Evolutionary conservation across 345 rosid genomes (phyloP).

Genomic region (Diplotaxis tenuifolia): DNA sequence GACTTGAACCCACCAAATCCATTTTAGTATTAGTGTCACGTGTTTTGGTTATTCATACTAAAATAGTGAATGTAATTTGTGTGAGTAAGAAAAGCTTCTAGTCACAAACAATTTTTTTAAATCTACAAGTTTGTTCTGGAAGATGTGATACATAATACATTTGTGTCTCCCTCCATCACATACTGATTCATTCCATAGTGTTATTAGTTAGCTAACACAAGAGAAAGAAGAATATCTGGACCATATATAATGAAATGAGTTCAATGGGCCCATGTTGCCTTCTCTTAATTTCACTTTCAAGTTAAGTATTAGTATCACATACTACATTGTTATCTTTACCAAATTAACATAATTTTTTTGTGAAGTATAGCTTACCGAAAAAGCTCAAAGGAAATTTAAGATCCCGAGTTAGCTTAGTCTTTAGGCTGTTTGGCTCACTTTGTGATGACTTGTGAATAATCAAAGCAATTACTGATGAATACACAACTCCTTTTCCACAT

Average conservation of each 20-base stretch:
- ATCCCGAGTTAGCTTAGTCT: not conserved
- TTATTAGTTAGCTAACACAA: not conserved
- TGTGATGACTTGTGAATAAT: too few relatives aligned
- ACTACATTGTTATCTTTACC: not conserved
- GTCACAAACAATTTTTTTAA: not conserved
- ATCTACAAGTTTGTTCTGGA: not conserved
- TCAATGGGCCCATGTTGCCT: not conserved
- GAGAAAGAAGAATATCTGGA: not conserved
- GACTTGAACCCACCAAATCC: not conserved
- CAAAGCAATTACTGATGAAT: not conserved
- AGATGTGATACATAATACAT: not conserved
- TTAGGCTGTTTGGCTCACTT: too few relatives aligned
- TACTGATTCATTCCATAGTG: not conserved
- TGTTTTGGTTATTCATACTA: not conserved
- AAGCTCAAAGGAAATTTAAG: not conserved
- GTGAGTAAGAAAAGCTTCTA: not conserved
- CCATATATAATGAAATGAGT: not conserved
- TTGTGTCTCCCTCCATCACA: not conserved
- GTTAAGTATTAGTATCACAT: conserved; percentile 10
- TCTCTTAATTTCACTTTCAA: conserved; percentile 30
- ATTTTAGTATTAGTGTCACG: not conserved
- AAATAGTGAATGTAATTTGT: not conserved
- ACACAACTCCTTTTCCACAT: not conserved
- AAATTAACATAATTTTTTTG: not conserved
- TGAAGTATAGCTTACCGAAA: not conserved